Evolutionary conservation across 2,329 filamentous ascomycete genomes (phyloP), one percentile per base, ranked within the genome.

Genomic region (Epichloe uncinata): DNA sequence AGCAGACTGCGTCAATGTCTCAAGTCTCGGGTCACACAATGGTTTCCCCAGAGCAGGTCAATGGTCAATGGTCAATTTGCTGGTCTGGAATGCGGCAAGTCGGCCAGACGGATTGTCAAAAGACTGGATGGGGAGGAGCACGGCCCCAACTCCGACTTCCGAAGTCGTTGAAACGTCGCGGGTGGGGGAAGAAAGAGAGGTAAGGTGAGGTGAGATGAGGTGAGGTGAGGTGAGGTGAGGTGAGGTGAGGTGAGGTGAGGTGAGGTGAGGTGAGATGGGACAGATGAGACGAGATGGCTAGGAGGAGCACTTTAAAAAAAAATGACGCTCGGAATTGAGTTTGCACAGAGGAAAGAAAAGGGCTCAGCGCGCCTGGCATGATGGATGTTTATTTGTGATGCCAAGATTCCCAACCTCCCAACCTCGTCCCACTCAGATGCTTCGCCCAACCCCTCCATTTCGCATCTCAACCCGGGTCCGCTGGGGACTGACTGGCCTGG

Each of bases 391-490:
- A 30, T 26, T 7, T 26, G 22, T 26, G 22, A 26, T 26, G 7
- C 3, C 6, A 42, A 30, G 26, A 26, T 8, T 45, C 64, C 64
- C 64, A 65, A 61, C 64, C 64, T 66, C 64, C 61, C 54, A 26
- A 26, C 35, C 15, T 26, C 18, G 3, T 26, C 22, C 22, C 15
- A 63, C 62, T 64, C 63, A 61, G 57, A 61, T 3, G 42, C 35
- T 40, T 15, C 12, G 46, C 54, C 62, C 61, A 65, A 53, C 63
- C 63, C 62, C 63, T 49, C 52, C 47, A 53, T 50, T 50, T 50
- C 36, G 41, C 42, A 33, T 38, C 37, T 16, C 22, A 22, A 40
- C 44, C 33, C 45, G 8, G 3, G 22, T 26, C 22, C 22, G 3
- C 26, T 18, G 16, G 22, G 22, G 18, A 18, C 18, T 18, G 6